Evolutionary conservation across 257 asterid genomes (phyloP), one percentile per base, ranked within the genome.

Genomic region (Verbascum thapsus): DNA sequence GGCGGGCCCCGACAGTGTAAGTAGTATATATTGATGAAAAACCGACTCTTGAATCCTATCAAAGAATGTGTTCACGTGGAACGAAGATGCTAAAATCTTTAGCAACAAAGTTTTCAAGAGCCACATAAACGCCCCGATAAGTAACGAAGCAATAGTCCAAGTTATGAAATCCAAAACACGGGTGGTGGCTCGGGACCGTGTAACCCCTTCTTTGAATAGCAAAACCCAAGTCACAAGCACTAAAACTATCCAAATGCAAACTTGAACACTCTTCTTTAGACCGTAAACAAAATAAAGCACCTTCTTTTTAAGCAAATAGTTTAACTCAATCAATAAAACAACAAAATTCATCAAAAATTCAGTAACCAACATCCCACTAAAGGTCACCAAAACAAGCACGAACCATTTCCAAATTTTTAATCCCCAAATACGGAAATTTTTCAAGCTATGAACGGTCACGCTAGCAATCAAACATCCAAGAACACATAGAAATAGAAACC

Each of bases 11-110:
- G 99, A 85, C 11, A 92, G 84, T 0, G 96, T 81, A 55, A 80
- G 48, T 53, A 92, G 47, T 39, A 92, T 73, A 61, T 92, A 92
- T 71, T 92, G 99, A 77, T 87, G 94, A 76, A 87, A 89, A 41
- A 92, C 71, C 0, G 97, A 78, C 47, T 89, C 96, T 37, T 89
- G 99, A 75, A 89, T 92, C 81, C 99, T 69, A 70, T 92, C 97
- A 59, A 92, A 92, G 82, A 87, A 92, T 0, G 95, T 76, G 50
- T 76, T 88, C 12, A 89, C 97, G 34, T 92, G 99, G 60, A 92
- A 92, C 11, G 94, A 80, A 53, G 96, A 75, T 5, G 99, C 99
- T 79, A 92, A 67, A 43, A 89, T 82, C 84, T 92, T 92, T 20
- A 92, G 76, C 71, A 85, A 55, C 76, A 89, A 52, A 43, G 90